Base-by-base conservation (phyloP, 148 eudicot genomes). In the Simmondsia chinensis region DNA sequence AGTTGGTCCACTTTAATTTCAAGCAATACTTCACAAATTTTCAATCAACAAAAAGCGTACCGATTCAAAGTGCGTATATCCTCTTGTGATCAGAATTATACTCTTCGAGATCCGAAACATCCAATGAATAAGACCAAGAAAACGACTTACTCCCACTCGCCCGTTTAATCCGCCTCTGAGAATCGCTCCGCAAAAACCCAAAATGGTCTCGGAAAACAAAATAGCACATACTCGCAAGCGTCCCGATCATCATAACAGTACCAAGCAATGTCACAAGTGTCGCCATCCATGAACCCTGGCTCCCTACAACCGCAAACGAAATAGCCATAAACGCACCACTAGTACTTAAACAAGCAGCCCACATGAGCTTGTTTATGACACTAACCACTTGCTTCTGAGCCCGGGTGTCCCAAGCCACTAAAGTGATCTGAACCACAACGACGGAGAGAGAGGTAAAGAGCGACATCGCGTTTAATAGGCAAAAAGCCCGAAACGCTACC, bases 341-440 rank as follows among this genome's bases (percentile, higher is more conserved):
- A 27, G 96, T 86, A 65, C 83, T 86, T n/a, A 82, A 60, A 56
- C 87, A 75, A 10, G 96, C 96, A 20, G 77, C 74, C 96, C 96
- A 86, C 96, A 82, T 82, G n/a, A 82, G 48, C 79, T 86, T 86
- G 69, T 82, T 86, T 29, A 83, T 72, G 1, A 86, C 73, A 0
- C 83, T 75, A 26, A 86, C 96, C 8, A 86, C 73, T 22, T 23
- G 77, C 37, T 49, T 82, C 65, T 86, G 96, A 47, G 93, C 80
- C 21, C 68, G 60, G 4, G 96, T 86, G 45, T 82, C 96, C 96
- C 96, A 82, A 0, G 93, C 93, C 39, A 86, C 76, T 43, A 86
- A 42, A 27, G 96, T 86, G 21, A 86, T 86, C 70, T 82, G 93
- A 60, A 86, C 83, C 40, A 86, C 96, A 11, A 86, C 96, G 20